A percentile compares a stretch with the other conserved stretches of the same genome.
Evolutionary conservation across 2,329 filamentous ascomycete species (phyloP).

Genomic region (Ophiostoma australiae): DNA sequence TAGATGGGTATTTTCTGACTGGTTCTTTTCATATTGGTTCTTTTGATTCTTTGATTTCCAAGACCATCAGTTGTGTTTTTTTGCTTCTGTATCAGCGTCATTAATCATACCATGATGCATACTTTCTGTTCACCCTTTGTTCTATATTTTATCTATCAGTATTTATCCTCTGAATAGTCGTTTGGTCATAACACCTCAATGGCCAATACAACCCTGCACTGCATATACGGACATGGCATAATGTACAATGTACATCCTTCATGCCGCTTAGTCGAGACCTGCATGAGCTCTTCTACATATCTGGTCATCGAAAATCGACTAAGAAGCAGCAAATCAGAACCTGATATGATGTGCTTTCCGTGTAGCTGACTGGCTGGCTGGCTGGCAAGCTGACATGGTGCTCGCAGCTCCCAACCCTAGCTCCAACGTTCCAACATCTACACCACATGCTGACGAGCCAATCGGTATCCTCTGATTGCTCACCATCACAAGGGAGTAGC

Average conservation of each 20-base stretch:
- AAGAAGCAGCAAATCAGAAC: background rate
- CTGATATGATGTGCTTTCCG: background rate
- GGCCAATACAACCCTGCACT: conserved; percentile 48
- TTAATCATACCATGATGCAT: too few relatives aligned
- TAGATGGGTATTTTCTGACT: background rate
- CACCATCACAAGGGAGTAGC: background rate
- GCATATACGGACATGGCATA: conserved; percentile 14
- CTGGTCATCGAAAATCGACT: too few relatives aligned
- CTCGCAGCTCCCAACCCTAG: background rate
- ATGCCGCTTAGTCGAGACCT: background rate
- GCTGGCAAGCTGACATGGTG: background rate
- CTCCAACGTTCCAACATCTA: background rate
- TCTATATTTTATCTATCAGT: too few relatives aligned
- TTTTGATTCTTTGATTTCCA: background rate
- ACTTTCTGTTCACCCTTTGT: too few relatives aligned
- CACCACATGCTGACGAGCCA: background rate
- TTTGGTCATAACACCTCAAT: conserved; percentile 48
- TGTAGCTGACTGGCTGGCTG: background rate
- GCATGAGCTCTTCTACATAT: background rate
- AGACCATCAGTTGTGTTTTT: background rate
- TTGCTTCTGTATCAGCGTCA: too few relatives aligned
- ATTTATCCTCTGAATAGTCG: too few relatives aligned
- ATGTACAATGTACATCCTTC: background rate
- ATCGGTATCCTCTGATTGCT: background rate
- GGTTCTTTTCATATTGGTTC: background rate